These are phyloP conservation scores for Rubus idaeus DNA, from an alignment of 306 rosid species.

Conservation along the genomic window DNA sequence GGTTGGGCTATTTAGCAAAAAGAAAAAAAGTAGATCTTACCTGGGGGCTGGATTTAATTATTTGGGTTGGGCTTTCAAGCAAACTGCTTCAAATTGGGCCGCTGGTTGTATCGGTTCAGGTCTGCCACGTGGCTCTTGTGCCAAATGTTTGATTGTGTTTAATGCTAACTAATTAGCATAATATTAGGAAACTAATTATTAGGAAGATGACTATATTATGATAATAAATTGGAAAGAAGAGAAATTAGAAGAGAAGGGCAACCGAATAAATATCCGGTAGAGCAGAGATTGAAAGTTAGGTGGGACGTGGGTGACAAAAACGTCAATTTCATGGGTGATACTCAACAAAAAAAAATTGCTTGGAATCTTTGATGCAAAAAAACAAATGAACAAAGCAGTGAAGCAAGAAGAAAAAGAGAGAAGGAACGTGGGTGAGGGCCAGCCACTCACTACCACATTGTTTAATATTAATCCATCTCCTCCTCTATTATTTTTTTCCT, in stretches of 20 bases:
- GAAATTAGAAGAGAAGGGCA: not conserved
- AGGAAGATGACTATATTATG: no score
- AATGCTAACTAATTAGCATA: no score
- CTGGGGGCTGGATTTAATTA: not conserved
- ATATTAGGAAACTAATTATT: no score
- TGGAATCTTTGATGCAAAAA: conserved; percentile 41
- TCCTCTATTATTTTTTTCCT: not conserved
- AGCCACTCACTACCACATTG: conserved; percentile 25
- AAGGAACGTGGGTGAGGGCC: conserved; percentile 37
- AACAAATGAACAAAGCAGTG: not conserved
- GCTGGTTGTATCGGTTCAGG: no score
- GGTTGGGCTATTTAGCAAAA: no score
- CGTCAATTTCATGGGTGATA: conserved; percentile 41
- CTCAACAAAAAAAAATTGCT: conserved; percentile 35
- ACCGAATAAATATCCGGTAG: conserved; percentile 19
- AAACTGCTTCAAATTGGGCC: no score
- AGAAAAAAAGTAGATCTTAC: not conserved
- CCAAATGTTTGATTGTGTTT: no score
- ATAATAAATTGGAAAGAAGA: no score
- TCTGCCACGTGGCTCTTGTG: no score
- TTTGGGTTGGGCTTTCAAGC: not conserved
- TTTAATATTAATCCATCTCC: not conserved
- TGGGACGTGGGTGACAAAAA: conserved; percentile 37
- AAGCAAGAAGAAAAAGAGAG: not conserved
- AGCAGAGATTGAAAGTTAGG: not conserved